These are phyloP conservation scores for Sphagnum contortum DNA, from an alignment of 225 moss, liverwort and hornwort genomes.

Conservation along the genomic window DNA sequence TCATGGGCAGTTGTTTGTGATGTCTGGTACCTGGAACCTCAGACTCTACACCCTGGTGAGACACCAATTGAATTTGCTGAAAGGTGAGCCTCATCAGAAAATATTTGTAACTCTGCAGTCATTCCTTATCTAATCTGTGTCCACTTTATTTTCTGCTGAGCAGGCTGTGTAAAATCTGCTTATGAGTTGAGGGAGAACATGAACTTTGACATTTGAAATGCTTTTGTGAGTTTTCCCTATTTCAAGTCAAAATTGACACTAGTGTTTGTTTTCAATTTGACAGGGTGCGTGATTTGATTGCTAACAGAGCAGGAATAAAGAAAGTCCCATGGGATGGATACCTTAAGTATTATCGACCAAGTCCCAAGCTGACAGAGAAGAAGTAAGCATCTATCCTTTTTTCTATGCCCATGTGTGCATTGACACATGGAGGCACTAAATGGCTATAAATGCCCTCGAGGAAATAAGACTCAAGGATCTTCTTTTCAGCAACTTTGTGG, in stretches of 20 bases:
- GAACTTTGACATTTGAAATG: too few relatives aligned
- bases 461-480: too few relatives aligned
- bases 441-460: too few relatives aligned
- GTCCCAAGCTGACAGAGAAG: slow-evolving; percentile 92
- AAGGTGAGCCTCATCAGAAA: slow-evolving; percentile 29
- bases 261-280: neutral
- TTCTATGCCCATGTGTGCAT: neutral
- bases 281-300: slow-evolving; percentile 85
- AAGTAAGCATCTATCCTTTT: slow-evolving; percentile 31
- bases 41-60: slow-evolving; percentile 62
- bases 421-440: too few relatives aligned
- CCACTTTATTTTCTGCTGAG: too few relatives aligned
- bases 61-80: slow-evolving; percentile 92
- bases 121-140: too few relatives aligned
- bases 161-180: too few relatives aligned
- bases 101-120: neutral
- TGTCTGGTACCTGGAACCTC: slow-evolving; percentile 98
- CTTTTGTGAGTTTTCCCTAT: too few relatives aligned
- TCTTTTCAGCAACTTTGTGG: too few relatives aligned
- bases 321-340: slow-evolving; percentile 99
- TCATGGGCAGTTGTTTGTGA: slow-evolving; percentile 99
- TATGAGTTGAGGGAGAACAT: too few relatives aligned
- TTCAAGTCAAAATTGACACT: too few relatives aligned
- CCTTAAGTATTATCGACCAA: slow-evolving; percentile 86
- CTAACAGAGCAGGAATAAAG: slow-evolving; percentile 73